A percentile compares a stretch with the other conserved stretches of the same genome.
Conservation (phyloP, 1,139 yeast species). For the Debaryomyces sp. region DNA sequence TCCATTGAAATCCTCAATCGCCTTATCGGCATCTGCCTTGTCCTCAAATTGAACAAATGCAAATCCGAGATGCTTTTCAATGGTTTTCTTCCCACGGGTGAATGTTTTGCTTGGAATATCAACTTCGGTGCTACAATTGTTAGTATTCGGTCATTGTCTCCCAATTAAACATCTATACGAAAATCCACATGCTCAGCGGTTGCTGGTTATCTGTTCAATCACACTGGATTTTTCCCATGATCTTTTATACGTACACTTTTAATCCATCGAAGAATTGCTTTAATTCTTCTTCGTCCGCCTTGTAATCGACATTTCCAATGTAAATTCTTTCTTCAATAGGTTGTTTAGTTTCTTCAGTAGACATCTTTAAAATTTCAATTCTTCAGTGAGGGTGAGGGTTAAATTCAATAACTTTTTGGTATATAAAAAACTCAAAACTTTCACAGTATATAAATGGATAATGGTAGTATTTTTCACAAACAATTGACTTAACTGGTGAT, state of each 20-base stretch:
- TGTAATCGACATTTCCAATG: conserved; percentile 55
- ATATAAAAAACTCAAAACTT: conserved; percentile 3
- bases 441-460: conserved; percentile 8
- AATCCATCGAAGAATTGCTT: conserved; percentile 42
- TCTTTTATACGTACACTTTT: conserved; percentile 32
- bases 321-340: conserved; percentile 48
- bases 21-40: conserved; percentile 52
- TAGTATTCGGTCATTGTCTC: conserved; percentile 8
- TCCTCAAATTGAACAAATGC: conserved; percentile 55
- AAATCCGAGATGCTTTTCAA: conserved; percentile 50
- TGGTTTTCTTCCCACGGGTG: conserved; percentile 33
- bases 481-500: conserved; percentile 14
- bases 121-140: conserved; percentile 29
- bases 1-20: conserved; percentile 47
- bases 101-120: conserved; percentile 45
- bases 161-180: background rate
- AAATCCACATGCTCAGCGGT: background rate
- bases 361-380: conserved; percentile 15
- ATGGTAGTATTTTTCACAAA: conserved; percentile 2
- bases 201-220: too few species aligned
- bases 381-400: conserved; percentile 3
- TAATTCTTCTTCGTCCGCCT: conserved; percentile 56
- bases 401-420: conserved; percentile 6
- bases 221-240: background rate
- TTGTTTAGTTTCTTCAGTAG: conserved; percentile 21